Conservation (phyloP, 768 basidiomycete genomes). For the Hortiboletus flavorubellus region DNA sequence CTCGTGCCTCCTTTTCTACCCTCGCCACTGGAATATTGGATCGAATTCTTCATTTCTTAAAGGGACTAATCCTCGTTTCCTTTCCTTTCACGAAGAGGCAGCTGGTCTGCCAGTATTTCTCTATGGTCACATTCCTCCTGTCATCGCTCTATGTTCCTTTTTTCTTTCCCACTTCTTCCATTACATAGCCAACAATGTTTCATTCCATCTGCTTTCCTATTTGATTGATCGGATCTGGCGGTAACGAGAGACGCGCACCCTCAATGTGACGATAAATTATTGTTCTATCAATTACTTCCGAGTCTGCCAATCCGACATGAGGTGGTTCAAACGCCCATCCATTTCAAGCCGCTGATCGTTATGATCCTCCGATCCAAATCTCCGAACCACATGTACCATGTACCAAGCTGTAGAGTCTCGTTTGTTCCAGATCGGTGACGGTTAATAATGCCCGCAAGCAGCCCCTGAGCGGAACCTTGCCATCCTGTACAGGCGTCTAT, state of each 20-base stretch:
- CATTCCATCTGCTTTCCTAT: not conserved
- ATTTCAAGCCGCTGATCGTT: slow-evolving; percentile 2
- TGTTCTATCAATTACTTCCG: not conserved
- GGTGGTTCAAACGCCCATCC: not conserved
- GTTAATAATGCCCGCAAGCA: not conserved
- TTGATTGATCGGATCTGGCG: slow-evolving; percentile 3
- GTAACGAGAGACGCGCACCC: not conserved
- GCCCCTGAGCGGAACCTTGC: slow-evolving; percentile 2
- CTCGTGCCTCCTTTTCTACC: not conserved
- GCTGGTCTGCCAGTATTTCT: slow-evolving; percentile 11
- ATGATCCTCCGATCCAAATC: slow-evolving; percentile 7
- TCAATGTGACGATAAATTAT: not conserved
- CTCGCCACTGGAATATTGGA: not conserved
- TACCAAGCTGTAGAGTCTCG: slow-evolving; percentile 26
- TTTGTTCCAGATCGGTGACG: not conserved
- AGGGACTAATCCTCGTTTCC: not conserved
- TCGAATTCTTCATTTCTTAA: not conserved
- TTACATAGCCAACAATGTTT: not conserved
- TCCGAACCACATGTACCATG: slow-evolving; percentile 3
- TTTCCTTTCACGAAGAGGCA: not conserved
- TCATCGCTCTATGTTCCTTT: not conserved
- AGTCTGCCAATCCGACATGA: not conserved
- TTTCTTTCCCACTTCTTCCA: no score
- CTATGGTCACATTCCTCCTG: not conserved
- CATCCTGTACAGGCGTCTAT: slow-evolving; percentile 28